Conservation (phyloP, 73 alveolate genomes). For the Paramecium tetraurelia region DNA sequence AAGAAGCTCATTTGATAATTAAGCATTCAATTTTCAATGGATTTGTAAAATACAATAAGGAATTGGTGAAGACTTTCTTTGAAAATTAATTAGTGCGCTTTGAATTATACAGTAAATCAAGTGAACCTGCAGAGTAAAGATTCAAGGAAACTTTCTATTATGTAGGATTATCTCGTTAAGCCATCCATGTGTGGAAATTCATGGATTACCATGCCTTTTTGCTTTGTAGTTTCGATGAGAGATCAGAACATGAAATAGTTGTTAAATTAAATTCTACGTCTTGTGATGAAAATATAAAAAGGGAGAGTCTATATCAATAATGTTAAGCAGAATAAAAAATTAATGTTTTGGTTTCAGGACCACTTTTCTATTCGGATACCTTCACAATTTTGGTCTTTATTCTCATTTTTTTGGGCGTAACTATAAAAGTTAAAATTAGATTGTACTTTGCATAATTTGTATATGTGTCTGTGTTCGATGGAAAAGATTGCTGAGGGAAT, state of each 20-base stretch:
- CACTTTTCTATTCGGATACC: neutral
- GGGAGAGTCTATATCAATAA: neutral
- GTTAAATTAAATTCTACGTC: neutral
- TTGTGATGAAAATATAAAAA: neutral
- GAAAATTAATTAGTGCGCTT: neutral
- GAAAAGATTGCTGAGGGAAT: too few relatives aligned
- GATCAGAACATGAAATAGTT: neutral
- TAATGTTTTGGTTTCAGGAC: neutral
- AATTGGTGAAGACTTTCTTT: neutral
- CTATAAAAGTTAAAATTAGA: neutral
- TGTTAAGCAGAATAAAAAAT: neutral
- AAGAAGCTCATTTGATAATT: neutral
- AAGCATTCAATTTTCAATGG: constrained; percentile 25
- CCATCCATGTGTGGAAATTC: neutral
- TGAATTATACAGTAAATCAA: neutral
- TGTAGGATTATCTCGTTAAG: neutral
- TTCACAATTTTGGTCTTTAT: neutral
- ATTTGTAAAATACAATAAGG: neutral
- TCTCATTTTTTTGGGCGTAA: neutral
- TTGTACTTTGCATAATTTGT: too few relatives aligned
- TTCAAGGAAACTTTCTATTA: neutral
- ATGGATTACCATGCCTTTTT: neutral
- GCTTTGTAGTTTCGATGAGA: neutral
- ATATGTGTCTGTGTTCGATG: too few relatives aligned
- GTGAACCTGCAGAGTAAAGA: neutral